These are phyloP conservation scores for Corinectria fuckeliana DNA, from an alignment of 2,329 filamentous ascomycete genomes.

Conservation along the genomic window DNA sequence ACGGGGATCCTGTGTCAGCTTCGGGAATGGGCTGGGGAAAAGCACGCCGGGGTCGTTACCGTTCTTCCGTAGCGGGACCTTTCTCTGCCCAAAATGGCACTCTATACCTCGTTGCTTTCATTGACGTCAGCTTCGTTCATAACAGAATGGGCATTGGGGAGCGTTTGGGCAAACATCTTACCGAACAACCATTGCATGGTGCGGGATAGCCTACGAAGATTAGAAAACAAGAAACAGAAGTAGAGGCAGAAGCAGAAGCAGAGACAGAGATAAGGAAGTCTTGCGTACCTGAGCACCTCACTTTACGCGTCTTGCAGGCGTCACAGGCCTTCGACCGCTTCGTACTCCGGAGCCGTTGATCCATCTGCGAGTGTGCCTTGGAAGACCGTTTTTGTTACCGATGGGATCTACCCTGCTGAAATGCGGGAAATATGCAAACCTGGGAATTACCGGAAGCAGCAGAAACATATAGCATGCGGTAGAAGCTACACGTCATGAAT, in stretches of 20 bases:
- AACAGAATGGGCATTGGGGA: not conserved
- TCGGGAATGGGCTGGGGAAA: not conserved
- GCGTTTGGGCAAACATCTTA: constrained; percentile 8
- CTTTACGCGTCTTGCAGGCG: constrained; percentile 31
- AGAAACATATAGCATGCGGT: constrained; percentile 13
- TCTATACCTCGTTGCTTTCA: constrained; percentile 12
- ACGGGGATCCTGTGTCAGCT: not conserved
- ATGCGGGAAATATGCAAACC: constrained; percentile 1
- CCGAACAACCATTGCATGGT: constrained; percentile 26
- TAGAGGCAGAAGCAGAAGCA: not conserved
- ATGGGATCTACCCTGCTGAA: not conserved
- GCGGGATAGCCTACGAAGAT: constrained; percentile 25
- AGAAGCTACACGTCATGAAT: constrained; percentile 7
- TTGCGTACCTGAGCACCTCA: constrained; percentile 29
- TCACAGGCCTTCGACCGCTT: constrained; percentile 32
- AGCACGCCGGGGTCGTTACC: constrained; percentile 2
- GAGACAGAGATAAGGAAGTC: no score
- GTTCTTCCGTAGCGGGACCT: constrained; percentile 29
- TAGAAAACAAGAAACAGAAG: not conserved
- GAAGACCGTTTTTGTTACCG: not conserved
- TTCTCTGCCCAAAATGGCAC: constrained; percentile 29
- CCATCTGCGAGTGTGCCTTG: constrained; percentile 3
- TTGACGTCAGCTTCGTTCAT: not conserved
- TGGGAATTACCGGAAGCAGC: constrained; percentile 4
- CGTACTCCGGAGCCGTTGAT: constrained; percentile 18